phyloP scores from a whole-genome alignment of 2,329 filamentous ascomycete species.

The Cladosporium sp. region DNA sequence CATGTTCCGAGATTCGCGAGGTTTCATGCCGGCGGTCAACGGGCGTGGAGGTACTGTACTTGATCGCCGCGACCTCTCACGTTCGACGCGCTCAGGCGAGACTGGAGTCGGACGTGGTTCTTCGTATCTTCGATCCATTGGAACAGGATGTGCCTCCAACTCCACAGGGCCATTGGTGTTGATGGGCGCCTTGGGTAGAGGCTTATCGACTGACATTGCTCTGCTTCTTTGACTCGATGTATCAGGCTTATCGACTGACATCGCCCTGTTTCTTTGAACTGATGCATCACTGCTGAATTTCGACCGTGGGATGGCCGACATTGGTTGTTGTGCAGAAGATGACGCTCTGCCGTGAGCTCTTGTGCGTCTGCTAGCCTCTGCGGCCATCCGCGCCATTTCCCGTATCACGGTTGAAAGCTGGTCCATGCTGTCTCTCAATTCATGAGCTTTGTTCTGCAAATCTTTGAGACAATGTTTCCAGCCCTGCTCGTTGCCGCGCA shows the following conservation, averaged over 20 bases:
- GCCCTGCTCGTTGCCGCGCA: conserved; percentile 89
- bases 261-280: neutral
- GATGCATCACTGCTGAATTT: conserved; percentile 21
- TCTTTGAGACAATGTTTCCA: conserved; percentile 81
- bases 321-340: conserved; percentile 20
- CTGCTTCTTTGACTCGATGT: neutral
- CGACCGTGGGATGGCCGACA: conserved; percentile 22
- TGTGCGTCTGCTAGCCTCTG: conserved; percentile 75
- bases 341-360: conserved; percentile 24
- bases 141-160: conserved; percentile 27
- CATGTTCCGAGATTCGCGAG: conserved; percentile 13
- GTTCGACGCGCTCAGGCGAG: neutral
- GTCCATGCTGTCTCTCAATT: conserved; percentile 67
- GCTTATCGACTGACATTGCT: conserved; percentile 14
- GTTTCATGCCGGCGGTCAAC: neutral
- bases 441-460: conserved; percentile 70
- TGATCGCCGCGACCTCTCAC: neutral
- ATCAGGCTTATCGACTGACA: neutral
- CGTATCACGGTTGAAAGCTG: conserved; percentile 75
- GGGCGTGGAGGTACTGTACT: conserved; percentile 22
- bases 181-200: conserved; percentile 13
- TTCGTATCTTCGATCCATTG: conserved; percentile 26
- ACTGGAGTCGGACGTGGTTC: conserved; percentile 22
- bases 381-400: conserved; percentile 84
- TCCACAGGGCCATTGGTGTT: conserved; percentile 11